Base-by-base conservation (phyloP, 345 rosid species). In the Clausena lansium region DNA sequence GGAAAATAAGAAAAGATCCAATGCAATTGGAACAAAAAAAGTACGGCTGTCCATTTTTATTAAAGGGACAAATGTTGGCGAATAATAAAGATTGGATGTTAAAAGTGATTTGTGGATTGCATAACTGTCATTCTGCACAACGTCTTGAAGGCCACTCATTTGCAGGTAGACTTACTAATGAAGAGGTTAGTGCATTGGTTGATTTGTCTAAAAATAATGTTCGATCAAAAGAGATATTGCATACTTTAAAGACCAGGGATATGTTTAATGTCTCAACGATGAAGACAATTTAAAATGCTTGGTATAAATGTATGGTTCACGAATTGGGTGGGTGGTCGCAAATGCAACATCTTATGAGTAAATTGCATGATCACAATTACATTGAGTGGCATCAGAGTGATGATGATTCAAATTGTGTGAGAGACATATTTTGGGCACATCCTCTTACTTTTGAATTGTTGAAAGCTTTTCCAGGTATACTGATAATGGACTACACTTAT, bases 211-310 rank as follows among this genome's bases (percentile, higher is more conserved):
- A 38, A 63, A 73, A 45, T 54, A 67, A 66, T 39, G 41, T 67
- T 27, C 35, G 57, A 35, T 74, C 67, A 52, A 76, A 68, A 27
- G 74, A 76, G 54, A 76, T 76, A 38, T 58, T 67, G 9, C 17
- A 52, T 38, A 66, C 30, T 8, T 24, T 76, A 8, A 76, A 76
- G 32, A 19, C 35, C 15, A 67, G 74, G 36, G 66, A 76, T 67
- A 50, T 22, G 35, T 54, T 67, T 67, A 76, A 57, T 67, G 67
- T 55, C 3, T 54, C 52, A 13, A 76, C 39, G 1, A 67, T 76
- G 32, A 76, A 76, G 24, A 32, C 74, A 35, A 76, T 76, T 68
- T 76, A 55, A n/a, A 76, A 76, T 76, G 57, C 74, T 52, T 30
- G 19, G 1, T 73, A 76, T 35, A 76, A 76, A 57, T 68, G 54